Conservation (phyloP, 441 rosid genomes). For the Jatropha multifida region DNA sequence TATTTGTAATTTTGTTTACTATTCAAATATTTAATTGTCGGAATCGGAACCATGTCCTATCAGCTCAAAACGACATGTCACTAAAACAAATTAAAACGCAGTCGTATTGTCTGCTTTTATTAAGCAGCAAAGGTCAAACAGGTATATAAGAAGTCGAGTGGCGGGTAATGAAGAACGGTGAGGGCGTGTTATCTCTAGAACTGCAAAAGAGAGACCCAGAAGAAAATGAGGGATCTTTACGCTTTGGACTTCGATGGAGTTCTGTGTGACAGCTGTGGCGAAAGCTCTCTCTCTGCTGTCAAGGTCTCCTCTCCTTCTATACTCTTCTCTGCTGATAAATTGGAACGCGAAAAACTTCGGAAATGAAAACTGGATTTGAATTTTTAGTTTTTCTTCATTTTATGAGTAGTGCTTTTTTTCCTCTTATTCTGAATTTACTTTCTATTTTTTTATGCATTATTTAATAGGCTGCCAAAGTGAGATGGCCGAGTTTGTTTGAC, state of each 20-base stretch:
- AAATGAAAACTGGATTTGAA: not conserved
- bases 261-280: constrained; percentile 90
- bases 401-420: not conserved
- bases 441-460: not conserved
- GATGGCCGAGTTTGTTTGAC: constrained; percentile 79
- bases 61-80: not conserved
- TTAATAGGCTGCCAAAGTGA: constrained; percentile 69
- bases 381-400: not conserved
- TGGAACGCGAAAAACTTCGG: not conserved
- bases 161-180: constrained; percentile 27
- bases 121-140: not conserved
- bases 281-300: constrained; percentile 89
- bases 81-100: not conserved
- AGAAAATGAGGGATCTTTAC: constrained; percentile 76
- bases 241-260: constrained; percentile 98
- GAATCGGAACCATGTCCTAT: not conserved
- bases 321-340: constrained; percentile 9
- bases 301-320: constrained; percentile 42
- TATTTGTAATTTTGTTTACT: not conserved
- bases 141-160: constrained; percentile 28
- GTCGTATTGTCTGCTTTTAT: not conserved
- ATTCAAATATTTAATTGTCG: too few species aligned
- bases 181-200: not conserved
- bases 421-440: too few species aligned
- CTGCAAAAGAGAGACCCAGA: constrained; percentile 1